phyloP scores from a whole-genome alignment of 106 monocot genomes.

The Dendrobium catenatum region DNA sequence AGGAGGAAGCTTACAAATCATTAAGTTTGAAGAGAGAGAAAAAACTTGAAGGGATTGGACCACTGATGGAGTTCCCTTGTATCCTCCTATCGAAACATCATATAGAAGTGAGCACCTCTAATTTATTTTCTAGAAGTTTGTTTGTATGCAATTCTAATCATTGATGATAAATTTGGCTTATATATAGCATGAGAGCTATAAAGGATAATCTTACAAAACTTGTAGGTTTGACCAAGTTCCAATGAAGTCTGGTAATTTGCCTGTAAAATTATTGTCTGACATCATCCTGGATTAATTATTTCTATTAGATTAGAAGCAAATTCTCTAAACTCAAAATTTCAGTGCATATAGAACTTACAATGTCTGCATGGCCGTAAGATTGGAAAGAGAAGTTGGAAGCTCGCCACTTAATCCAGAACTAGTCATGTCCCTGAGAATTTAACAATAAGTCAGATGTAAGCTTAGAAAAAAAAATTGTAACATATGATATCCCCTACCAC shows the following conservation, averaged over 20 bases:
- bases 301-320: not conserved
- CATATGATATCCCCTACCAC: not conserved
- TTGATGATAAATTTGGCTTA: too few species aligned
- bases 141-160: too few species aligned
- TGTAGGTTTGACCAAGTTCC: constrained; percentile 40
- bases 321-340: not conserved
- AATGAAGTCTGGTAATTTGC: constrained; percentile 71
- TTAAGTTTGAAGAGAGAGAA: constrained; percentile 31
- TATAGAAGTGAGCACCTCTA: not conserved
- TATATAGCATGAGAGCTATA: not conserved
- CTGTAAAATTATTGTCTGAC: constrained; percentile 63
- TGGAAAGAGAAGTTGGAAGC: constrained; percentile 44
- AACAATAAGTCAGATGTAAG: not conserved
- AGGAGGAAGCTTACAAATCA: constrained; percentile 22
- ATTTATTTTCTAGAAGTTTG: not conserved
- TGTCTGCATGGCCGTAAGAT: constrained; percentile 31
- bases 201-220: constrained; percentile 38
- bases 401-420: constrained; percentile 53
- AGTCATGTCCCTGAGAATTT: constrained; percentile 37
- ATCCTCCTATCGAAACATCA: constrained; percentile 39
- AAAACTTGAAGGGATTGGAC: constrained; percentile 63
- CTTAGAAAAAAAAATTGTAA: not conserved
- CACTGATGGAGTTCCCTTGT: constrained; percentile 67
- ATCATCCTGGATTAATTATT: constrained; percentile 37
- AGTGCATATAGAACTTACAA: constrained; percentile 22